phyloP scores from a whole-genome alignment of 257 asterid genomes.

The Solanum sejunctum region DNA sequence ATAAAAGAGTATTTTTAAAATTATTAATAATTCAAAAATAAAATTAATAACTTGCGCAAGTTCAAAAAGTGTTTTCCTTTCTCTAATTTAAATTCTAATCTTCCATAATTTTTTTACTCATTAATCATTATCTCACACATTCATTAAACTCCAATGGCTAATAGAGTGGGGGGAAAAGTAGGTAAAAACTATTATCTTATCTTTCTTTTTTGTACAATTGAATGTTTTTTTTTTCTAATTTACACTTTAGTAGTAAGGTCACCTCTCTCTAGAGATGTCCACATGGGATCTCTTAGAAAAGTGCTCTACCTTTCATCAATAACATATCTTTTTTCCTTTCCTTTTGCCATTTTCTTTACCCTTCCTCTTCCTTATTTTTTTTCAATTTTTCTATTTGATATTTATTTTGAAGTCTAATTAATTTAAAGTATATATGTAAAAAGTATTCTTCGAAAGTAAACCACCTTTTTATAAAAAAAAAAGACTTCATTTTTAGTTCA shows the following conservation, averaged over 20 bases:
- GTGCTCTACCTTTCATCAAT: neutral
- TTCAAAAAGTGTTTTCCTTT: no score
- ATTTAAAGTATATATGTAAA: neutral
- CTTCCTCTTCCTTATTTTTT: neutral
- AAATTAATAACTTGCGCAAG: no score
- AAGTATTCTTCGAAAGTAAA: neutral
- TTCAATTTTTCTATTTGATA: neutral
- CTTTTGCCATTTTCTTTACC: neutral
- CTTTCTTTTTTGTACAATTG: neutral
- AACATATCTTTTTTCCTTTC: neutral
- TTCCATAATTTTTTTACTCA: neutral
- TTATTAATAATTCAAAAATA: no score
- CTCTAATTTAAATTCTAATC: neutral
- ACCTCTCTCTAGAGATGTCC: slow-evolving; percentile 17
- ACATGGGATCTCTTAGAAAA: slow-evolving; percentile 11
- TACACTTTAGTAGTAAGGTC: neutral
- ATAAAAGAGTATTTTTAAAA: no score
- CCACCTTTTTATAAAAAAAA: rapidly evolving
- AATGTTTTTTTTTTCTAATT: neutral
- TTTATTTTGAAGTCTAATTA: rapidly evolving
- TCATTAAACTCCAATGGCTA: neutral
- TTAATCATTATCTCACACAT: neutral
- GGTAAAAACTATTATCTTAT: slow-evolving; percentile 8
- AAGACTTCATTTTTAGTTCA: neutral
- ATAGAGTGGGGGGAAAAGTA: slow-evolving; percentile 9